A percentile compares a stretch with the other conserved stretches of the same genome.
These are phyloP conservation scores for Colletotrichum incanum DNA, from an alignment of 2,329 filamentous ascomycete species.

Conservation along the genomic window DNA sequence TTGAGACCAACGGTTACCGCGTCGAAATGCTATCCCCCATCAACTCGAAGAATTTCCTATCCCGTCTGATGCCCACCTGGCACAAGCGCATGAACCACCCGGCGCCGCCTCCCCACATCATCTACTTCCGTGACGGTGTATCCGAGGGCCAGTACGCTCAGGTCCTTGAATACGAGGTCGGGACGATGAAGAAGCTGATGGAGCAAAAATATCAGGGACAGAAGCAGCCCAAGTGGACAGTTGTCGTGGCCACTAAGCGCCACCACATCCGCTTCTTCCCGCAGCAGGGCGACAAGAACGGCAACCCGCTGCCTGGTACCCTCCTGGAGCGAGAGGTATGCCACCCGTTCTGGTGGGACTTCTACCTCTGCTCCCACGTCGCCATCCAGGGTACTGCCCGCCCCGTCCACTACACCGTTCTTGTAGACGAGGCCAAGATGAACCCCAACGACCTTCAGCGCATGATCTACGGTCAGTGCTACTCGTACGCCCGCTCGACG, in stretches of 20 bases:
- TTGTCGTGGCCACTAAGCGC: conserved; percentile 91
- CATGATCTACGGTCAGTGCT: conserved; percentile 95
- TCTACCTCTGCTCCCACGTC: conserved; percentile 75
- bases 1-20: conserved; percentile 87
- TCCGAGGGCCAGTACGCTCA: conserved; percentile 88
- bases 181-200: conserved; percentile 76
- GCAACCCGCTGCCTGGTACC: conserved; percentile 88
- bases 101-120: conserved; percentile 77
- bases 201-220: conserved; percentile 51
- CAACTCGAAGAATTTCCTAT: conserved; percentile 78
- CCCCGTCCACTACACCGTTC: conserved; percentile 92
- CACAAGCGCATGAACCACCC: conserved; percentile 63
- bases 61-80: conserved; percentile 77
- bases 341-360: conserved; percentile 91
- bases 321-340: conserved; percentile 92
- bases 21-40: conserved; percentile 81
- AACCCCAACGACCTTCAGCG: conserved; percentile 80
- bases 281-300: conserved; percentile 78
- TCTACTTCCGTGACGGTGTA: conserved; percentile 95
- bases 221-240: conserved; percentile 77
- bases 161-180: conserved; percentile 85
- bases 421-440: conserved; percentile 84
- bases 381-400: conserved; percentile 96
- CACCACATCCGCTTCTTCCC: conserved; percentile 94
- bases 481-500: conserved; percentile 92